phyloP scores from a whole-genome alignment of 495 filamentous ascomycete species.

The Corynascus novoguineensis region DNA sequence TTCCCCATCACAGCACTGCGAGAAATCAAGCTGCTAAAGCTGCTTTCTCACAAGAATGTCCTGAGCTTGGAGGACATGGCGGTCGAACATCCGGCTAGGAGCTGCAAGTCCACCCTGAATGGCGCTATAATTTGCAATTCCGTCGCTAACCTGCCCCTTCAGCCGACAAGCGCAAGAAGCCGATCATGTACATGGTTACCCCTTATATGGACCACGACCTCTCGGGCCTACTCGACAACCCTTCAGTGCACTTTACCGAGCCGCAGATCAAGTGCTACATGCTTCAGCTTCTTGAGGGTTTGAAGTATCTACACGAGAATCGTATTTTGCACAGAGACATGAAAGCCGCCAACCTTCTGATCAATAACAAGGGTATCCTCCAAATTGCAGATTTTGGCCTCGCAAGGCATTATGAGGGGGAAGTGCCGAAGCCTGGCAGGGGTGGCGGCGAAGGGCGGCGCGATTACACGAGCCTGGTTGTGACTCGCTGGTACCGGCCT shows the following conservation, averaged over 20 bases:
- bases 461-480: conserved; percentile 91
- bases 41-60: conserved; percentile 84
- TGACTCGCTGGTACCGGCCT: conserved; percentile 95
- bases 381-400: conserved; percentile 98
- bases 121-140: background rate
- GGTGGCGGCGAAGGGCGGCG: conserved; percentile 80
- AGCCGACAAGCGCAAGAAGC: conserved; percentile 73
- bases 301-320: conserved; percentile 83
- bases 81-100: conserved; percentile 67
- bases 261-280: conserved; percentile 98
- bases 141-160: conserved; percentile 9
- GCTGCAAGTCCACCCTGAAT: conserved; percentile 42
- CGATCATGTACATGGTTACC: conserved; percentile 96
- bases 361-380: conserved; percentile 88
- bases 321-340: conserved; percentile 93
- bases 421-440: conserved; percentile 66
- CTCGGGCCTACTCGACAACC: conserved; percentile 92
- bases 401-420: conserved; percentile 87
- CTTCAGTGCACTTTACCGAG: conserved; percentile 75
- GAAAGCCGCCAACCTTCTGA: conserved; percentile 97
- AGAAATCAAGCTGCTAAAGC: conserved; percentile 94
- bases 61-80: conserved; percentile 92
- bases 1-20: conserved; percentile 75
- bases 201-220: conserved; percentile 99
- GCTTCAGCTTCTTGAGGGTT: conserved; percentile 84